Base-by-base conservation (phyloP, 208 protist species). In the Naegleria gruberi region DNA sequence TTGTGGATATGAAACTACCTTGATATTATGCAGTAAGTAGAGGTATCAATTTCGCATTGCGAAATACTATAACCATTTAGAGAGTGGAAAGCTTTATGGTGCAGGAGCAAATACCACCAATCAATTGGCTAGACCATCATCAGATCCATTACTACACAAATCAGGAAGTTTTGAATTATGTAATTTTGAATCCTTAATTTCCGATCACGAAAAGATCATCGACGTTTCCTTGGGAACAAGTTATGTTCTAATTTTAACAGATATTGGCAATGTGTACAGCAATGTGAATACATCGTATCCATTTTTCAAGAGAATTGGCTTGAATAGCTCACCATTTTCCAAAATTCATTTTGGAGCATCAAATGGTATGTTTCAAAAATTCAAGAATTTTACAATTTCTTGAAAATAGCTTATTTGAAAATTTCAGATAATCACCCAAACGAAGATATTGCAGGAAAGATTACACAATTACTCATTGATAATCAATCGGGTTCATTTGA, bases 141-240 rank as follows among this genome's bases (percentile, higher is more conserved):
- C n/a, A n/a, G n/a, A n/a, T n/a, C n/a, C n/a, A n/a, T n/a, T n/a
- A n/a, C n/a, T n/a, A n/a, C n/a, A n/a, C n/a, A n/a, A n/a, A n/a
- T n/a, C n/a, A n/a, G n/a, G n/a, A n/a, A n/a, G n/a, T n/a, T n/a
- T n/a, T n/a, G n/a, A n/a, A n/a, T n/a, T n/a, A n/a, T n/a, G n/a
- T n/a, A n/a, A n/a, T n/a, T n/a, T n/a, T n/a, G n/a, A n/a, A n/a
- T n/a, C n/a, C n/a, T n/a, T n/a, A n/a, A n/a, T n/a, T n/a, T n/a
- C n/a, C n/a, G n/a, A n/a, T n/a, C n/a, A n/a, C n/a, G 65, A 77
- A n/a, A 77, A 77, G n/a, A 77, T 77, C 34, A 77, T 77, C 30
- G 65, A 77, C 30, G 17, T 77, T 37, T 37, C 17, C 0, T n/a
- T 77, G n/a, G 65, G 65, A 8, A 77, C 65, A 7, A 77, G 65